A percentile compares a stretch with the other conserved stretches of the same genome.
phyloP scores from a whole-genome alignment of 2,329 filamentous ascomycete species.

The Aspergillus sp. region DNA sequence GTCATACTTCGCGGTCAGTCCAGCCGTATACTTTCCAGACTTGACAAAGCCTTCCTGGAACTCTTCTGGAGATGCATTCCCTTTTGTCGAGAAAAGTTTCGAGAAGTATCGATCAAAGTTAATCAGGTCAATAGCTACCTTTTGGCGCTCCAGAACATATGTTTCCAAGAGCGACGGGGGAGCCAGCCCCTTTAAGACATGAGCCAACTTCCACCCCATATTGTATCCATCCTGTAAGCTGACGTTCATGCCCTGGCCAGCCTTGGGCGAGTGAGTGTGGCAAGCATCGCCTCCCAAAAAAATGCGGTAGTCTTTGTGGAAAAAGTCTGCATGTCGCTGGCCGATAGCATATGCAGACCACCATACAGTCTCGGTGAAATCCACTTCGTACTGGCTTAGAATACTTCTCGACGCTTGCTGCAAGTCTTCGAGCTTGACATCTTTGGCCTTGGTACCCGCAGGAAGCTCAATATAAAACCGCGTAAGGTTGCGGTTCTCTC shows the following conservation, averaged over 20 bases:
- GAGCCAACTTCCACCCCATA: conserved; percentile 60
- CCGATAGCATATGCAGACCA: conserved; percentile 72
- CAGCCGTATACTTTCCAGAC: conserved; percentile 61
- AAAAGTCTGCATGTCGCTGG: conserved; percentile 69
- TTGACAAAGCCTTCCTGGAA: conserved; percentile 60
- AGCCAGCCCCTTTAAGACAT: conserved; percentile 49
- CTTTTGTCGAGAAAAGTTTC: conserved; percentile 52
- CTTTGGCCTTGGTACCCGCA: conserved; percentile 48
- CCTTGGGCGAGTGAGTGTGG: conserved; percentile 69
- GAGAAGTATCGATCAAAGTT: conserved; percentile 59
- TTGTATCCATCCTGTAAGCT: conserved; percentile 61
- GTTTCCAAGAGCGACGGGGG: conserved; percentile 49
- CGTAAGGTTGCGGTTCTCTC: conserved; percentile 54
- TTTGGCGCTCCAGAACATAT: conserved; percentile 55
- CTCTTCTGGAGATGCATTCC: conserved; percentile 45
- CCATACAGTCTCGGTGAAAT: conserved; percentile 60
- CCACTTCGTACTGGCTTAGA: conserved; percentile 56
- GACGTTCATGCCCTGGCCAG: conserved; percentile 61
- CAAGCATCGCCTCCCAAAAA: conserved; percentile 71
- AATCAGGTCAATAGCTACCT: conserved; percentile 58
- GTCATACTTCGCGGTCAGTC: conserved; percentile 57
- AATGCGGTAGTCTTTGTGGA: conserved; percentile 64
- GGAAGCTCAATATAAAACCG: conserved; percentile 65
- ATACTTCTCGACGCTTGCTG: conserved; percentile 54
- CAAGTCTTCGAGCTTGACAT: conserved; percentile 55